Evolutionary conservation across 768 basidiomycete genomes (phyloP), one percentile per base, ranked within the genome.

Genomic region (Lepiota venenata): DNA sequence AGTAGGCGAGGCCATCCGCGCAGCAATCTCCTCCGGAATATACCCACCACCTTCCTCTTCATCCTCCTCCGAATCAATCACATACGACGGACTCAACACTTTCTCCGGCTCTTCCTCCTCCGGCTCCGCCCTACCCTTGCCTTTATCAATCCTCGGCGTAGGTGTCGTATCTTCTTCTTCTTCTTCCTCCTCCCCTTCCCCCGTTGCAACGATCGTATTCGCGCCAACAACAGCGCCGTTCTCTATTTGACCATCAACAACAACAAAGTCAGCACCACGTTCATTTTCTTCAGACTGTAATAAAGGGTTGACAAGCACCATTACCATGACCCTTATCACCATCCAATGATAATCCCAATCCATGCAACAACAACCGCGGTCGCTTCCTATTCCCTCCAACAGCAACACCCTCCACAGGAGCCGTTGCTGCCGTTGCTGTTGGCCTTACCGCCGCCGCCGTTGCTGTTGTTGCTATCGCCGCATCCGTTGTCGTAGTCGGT

Each of bases 111-210:
- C 76, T 68, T 86, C 80, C 1, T 87, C 80, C 62, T 85, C 81
- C 0, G 86, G 81, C 61, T 83, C 76, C 22, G 88, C 88, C 47
- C 79, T 79, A 18, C 77, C 83, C 68, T 92, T 92, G 52, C 90
- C 91, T 66, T 92, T 93, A 67, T 92, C 88, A 14, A 86, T 64
- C 45, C 77, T 77, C 0, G 88, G 87, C 16, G 86, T 88, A 12
- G 75, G 80, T 18, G 67, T 69, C 18, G 55, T 49, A 11, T 70
- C 62, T 2, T 73, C 76, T 6, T 69, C 75, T 1, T 66, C 64
- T 8, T 58, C 62, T 2, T 62, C 64, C 35, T 60, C 53, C 62
- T 25, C 59, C 58, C 12, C 53, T 16, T 29, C 21, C 5, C 38
- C 15, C 27, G n/a, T n/a, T n/a, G n/a, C n/a, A n/a, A n/a, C 39